These are phyloP conservation scores for Arthroderma sp. DNA, from an alignment of 2,329 filamentous ascomycete genomes.

Conservation along the genomic window DNA sequence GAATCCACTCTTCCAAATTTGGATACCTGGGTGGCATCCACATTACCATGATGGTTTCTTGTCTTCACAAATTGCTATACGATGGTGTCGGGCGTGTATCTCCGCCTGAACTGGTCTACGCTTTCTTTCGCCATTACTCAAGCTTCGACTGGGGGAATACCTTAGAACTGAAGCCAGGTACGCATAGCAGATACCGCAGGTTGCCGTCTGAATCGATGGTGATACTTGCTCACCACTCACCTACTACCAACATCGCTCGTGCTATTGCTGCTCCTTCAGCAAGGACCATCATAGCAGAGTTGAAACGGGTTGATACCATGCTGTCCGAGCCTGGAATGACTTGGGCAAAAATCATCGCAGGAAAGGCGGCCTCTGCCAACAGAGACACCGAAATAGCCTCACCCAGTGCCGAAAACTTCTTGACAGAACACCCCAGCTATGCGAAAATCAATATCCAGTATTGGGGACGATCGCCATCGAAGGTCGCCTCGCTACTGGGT, in stretches of 20 bases:
- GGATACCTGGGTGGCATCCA: conserved; percentile 54
- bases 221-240: conserved; percentile 49
- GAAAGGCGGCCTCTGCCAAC: conserved; percentile 4
- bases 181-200: conserved; percentile 36
- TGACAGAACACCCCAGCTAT: conserved; percentile 41
- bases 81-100: conserved; percentile 26
- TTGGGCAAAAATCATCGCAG: conserved; percentile 34
- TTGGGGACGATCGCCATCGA: conserved; percentile 47
- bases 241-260: conserved; percentile 46
- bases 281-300: conserved; percentile 38
- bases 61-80: conserved; percentile 44
- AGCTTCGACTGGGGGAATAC: conserved; percentile 45
- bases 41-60: conserved; percentile 48
- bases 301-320: conserved; percentile 34
- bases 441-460: conserved; percentile 51
- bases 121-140: conserved; percentile 53
- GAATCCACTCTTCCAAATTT: conserved; percentile 52
- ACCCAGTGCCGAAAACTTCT: conserved; percentile 34
- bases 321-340: conserved; percentile 25
- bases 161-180: conserved; percentile 42
- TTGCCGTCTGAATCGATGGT: conserved; percentile 48
- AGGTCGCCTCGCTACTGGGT: conserved; percentile 43
- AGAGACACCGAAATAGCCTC: conserved; percentile 3
- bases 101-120: conserved; percentile 39
- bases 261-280: conserved; percentile 42